Percentiles rank a stretch among this genome's conserved stretches.
Conservation (phyloP, 768 basidiomycete genomes). For the Boletus huronensis region DNA sequence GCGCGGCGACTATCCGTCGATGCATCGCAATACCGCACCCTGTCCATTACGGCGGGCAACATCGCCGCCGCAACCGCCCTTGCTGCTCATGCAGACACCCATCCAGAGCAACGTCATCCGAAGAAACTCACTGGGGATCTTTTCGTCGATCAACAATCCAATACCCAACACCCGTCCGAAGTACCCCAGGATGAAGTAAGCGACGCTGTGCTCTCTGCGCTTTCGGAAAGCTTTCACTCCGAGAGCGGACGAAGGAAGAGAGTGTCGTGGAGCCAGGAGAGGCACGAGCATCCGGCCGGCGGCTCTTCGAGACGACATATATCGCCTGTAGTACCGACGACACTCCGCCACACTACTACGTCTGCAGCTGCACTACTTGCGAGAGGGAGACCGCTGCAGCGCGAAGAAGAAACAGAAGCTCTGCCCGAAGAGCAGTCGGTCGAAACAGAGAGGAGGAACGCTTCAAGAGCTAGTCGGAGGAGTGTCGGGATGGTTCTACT, state of each 20-base stretch:
- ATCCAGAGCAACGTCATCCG: conserved; percentile 31
- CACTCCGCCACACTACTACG: conserved; percentile 30
- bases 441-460: conserved; percentile 28
- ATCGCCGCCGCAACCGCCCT: conserved; percentile 70
- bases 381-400: conserved; percentile 47
- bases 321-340: conserved; percentile 31
- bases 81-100: conserved; percentile 58
- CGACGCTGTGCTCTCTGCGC: conserved; percentile 50
- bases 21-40: conserved; percentile 61
- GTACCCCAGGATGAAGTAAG: conserved; percentile 41
- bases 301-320: conserved; percentile 42
- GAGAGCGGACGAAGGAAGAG: conserved; percentile 59
- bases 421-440: conserved; percentile 20
- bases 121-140: conserved; percentile 28
- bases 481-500: conserved; percentile 81
- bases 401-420: conserved; percentile 32
- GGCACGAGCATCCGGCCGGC: conserved; percentile 41
- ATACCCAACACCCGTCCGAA: conserved; percentile 20
- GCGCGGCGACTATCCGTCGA: conserved; percentile 51
- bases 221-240: conserved; percentile 77
- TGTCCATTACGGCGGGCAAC: conserved; percentile 67
- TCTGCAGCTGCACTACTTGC: conserved; percentile 23
- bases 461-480: conserved; percentile 64
- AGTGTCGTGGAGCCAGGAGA: conserved; percentile 73
- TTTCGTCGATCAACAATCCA: conserved; percentile 18